Conservation (phyloP, 73 alveolate species). For the Breviolum minutum region DNA sequence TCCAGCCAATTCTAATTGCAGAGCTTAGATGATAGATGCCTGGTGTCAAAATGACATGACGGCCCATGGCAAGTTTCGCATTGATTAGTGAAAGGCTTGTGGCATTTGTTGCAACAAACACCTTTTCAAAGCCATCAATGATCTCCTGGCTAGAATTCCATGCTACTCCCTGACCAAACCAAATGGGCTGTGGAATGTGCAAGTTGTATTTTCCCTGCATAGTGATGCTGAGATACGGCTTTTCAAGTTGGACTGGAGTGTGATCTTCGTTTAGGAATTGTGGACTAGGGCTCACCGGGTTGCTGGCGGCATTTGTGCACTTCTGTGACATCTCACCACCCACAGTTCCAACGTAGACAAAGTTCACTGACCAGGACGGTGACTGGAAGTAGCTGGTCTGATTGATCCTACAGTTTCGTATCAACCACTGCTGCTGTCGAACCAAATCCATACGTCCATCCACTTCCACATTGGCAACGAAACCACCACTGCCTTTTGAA, state of each 20-base stretch:
- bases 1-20: constrained; percentile 15
- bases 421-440: constrained; percentile 93
- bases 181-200: background rate
- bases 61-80: constrained; percentile 29
- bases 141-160: background rate
- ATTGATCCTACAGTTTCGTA: constrained; percentile 50
- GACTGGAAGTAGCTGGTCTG: constrained; percentile 10
- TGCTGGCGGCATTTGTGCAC: background rate
- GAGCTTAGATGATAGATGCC: constrained; percentile 17
- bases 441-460: constrained; percentile 36
- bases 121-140: constrained; percentile 19
- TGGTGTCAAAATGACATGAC: constrained; percentile 68
- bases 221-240: background rate
- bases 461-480: constrained; percentile 63
- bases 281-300: background rate
- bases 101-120: constrained; percentile 22
- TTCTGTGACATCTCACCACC: background rate
- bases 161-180: background rate
- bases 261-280: background rate
- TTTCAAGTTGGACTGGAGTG: background rate
- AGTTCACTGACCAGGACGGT: constrained; percentile 57
- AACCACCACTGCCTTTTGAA: constrained; percentile 93
- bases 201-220: background rate
- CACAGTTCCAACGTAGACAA: constrained; percentile 82
- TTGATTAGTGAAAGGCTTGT: background rate